Conservation (phyloP, 495 filamentous ascomycete species). For the Penicillium salamii region DNA sequence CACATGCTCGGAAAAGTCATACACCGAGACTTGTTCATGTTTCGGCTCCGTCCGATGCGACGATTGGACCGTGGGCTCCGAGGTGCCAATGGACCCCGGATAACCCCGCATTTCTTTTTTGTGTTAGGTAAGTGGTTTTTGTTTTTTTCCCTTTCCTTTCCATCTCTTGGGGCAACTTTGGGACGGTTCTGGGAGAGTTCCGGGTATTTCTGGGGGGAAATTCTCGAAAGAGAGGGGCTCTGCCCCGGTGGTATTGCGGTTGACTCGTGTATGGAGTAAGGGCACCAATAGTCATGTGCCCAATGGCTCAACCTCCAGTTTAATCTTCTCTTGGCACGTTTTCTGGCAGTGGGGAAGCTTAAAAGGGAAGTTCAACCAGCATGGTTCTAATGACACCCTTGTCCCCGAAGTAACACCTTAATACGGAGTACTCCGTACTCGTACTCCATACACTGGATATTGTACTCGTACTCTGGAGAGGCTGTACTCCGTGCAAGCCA, state of each 20-base stretch:
- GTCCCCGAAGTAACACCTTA: no score
- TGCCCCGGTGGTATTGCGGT: neutral
- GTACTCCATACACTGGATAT: no score
- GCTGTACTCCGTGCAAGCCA: neutral
- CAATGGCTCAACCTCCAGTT: neutral
- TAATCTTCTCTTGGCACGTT: slow-evolving; percentile 1
- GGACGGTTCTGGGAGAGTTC: no score
- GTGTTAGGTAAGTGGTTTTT: slow-evolving; percentile 20
- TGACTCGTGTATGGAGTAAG: neutral
- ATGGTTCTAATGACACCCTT: neutral
- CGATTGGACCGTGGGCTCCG: slow-evolving; percentile 37
- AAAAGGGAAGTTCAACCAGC: slow-evolving; percentile 14
- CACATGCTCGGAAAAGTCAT: slow-evolving; percentile 14
- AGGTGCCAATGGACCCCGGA: slow-evolving; percentile 33
- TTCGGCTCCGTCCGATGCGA: slow-evolving; percentile 24
- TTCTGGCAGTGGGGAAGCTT: slow-evolving; percentile 3
- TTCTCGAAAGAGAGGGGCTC: no score
- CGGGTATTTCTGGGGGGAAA: no score
- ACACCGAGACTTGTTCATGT: slow-evolving; percentile 20
- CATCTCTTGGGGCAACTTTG: no score
- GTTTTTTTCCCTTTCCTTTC: neutral
- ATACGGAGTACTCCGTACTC: neutral
- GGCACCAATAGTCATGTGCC: slow-evolving; percentile 2
- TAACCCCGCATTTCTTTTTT: slow-evolving; percentile 29
- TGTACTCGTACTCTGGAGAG: neutral